These are phyloP conservation scores for Vigna reflexopilosa DNA, from an alignment of 306 rosid genomes.

Conservation along the genomic window DNA sequence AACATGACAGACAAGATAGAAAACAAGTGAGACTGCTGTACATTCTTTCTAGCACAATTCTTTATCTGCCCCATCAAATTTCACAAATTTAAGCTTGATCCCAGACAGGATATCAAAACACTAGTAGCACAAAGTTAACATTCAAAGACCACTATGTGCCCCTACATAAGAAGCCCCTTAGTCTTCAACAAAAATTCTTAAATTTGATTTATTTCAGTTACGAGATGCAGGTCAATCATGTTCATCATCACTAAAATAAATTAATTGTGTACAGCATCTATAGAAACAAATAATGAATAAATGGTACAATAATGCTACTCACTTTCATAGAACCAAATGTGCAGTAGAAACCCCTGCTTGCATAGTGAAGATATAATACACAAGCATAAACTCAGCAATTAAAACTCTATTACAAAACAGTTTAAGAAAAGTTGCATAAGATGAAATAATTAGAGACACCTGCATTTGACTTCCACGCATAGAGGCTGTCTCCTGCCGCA, in stretches of 20 bases:
- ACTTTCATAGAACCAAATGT: constrained; percentile 28
- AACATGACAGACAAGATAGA: constrained; percentile 36
- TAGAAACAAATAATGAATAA: constrained; percentile 1
- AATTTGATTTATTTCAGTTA: background rate
- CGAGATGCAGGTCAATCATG: background rate
- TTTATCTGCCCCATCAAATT: constrained; percentile 27
- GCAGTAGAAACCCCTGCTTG: constrained; percentile 22
- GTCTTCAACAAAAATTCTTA: constrained; percentile 14
- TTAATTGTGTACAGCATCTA: background rate
- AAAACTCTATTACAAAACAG: background rate
- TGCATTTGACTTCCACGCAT: constrained; percentile 94
- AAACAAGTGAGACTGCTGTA: background rate
- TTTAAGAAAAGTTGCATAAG: background rate
- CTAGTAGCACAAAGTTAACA: constrained; percentile 1
- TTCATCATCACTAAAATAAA: background rate
- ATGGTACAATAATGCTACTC: background rate
- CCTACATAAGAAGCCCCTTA: background rate
- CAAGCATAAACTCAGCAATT: background rate
- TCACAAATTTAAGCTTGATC: constrained; percentile 25
- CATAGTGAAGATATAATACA: constrained; percentile 18
- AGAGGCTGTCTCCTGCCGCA: constrained; percentile 91
- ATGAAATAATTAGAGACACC: constrained; percentile 48
- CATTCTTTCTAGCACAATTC: constrained; percentile 1
- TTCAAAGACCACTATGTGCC: constrained; percentile 10
- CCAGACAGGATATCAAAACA: constrained; percentile 3